Percentiles rank a stretch among this genome's conserved stretches.
phyloP scores from a whole-genome alignment of 148 eudicot species.

The Amaranthus cruentus region DNA sequence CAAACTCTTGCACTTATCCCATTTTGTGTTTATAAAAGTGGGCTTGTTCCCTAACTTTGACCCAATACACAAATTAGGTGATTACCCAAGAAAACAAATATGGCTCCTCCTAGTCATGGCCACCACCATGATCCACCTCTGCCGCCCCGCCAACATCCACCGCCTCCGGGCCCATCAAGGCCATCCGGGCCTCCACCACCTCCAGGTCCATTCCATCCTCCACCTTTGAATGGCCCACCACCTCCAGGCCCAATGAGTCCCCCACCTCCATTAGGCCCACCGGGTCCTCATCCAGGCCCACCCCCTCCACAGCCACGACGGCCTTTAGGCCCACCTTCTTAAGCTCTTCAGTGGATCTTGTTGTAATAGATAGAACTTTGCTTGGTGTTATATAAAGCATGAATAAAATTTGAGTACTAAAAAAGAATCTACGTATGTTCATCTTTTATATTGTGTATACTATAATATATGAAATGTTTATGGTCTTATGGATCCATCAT shows the following conservation, averaged over 20 bases:
- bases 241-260: conserved; percentile 1
- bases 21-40: not conserved
- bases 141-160: not conserved
- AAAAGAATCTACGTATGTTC: not conserved
- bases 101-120: conserved; percentile 16
- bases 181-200: conserved; percentile 21
- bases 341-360: not conserved
- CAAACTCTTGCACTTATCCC: not conserved
- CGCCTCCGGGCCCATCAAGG: conserved; percentile 12
- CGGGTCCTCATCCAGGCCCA: conserved; percentile 13
- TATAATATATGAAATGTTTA: not conserved
- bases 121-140: conserved; percentile 1
- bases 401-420: not conserved
- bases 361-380: not conserved
- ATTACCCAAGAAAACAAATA: not conserved
- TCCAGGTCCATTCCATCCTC: conserved; percentile 9
- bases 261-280: conserved; percentile 6
- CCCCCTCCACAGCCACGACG: conserved; percentile 3
- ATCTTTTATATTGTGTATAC: not conserved
- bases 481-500: too few species aligned
- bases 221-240: conserved; percentile 16
- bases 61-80: not conserved
- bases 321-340: conserved; percentile 20
- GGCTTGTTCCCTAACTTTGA: not conserved
- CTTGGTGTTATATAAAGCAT: not conserved